Evolutionary conservation across 306 rosid genomes (phyloP).

Genomic region (Cicer bijugum): DNA sequence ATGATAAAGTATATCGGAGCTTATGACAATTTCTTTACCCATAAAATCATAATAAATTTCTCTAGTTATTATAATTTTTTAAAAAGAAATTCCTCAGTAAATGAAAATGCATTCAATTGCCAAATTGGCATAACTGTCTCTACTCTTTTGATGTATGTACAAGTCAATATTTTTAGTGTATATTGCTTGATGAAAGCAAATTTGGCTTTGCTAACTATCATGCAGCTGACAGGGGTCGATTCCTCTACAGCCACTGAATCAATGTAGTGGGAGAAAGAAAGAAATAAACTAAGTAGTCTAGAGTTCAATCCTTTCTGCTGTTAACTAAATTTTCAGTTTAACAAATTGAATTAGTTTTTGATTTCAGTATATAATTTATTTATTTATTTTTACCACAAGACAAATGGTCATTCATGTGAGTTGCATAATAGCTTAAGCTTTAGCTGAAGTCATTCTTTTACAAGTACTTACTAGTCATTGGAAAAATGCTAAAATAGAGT

Average conservation of each 20-base stretch:
- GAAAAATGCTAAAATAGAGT: slow-evolving; percentile 16
- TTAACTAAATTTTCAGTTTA: slow-evolving; percentile 16
- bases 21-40: slow-evolving; percentile 11
- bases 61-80: not conserved
- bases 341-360: slow-evolving; percentile 1
- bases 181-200: not conserved
- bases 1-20: slow-evolving; percentile 24
- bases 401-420: not conserved
- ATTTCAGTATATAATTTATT: slow-evolving; percentile 20
- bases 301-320: slow-evolving; percentile 19
- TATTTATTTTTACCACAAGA: slow-evolving; percentile 1
- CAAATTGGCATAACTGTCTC: slow-evolving; percentile 21
- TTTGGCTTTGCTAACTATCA: slow-evolving; percentile 7
- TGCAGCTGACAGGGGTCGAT: slow-evolving; percentile 4
- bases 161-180: not conserved
- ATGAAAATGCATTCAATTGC: slow-evolving; percentile 21
- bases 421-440: slow-evolving; percentile 21
- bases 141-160: slow-evolving; percentile 11
- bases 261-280: not conserved
- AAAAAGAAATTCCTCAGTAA: not conserved
- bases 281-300: slow-evolving; percentile 12
- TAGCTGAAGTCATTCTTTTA: slow-evolving; percentile 6
- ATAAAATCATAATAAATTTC: not conserved
- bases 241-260: slow-evolving; percentile 20
- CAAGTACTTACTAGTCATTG: slow-evolving; percentile 21